Base-by-base conservation (phyloP, 768 basidiomycete genomes). In the Fomitopsis serialis region DNA sequence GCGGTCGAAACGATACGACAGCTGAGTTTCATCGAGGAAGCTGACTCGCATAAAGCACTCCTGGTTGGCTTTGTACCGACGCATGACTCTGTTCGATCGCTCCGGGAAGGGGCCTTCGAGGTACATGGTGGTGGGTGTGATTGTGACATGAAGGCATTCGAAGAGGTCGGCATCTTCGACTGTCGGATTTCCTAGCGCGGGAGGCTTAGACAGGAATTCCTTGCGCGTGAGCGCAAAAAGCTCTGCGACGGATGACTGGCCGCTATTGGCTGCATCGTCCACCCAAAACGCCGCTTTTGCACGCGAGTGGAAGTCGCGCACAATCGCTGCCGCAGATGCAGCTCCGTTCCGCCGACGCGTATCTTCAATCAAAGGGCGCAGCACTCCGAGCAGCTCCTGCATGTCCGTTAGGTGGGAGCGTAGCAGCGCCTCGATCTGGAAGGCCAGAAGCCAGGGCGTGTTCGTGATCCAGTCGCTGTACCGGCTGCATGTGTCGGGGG, bases 21-120 rank as follows among this genome's bases (percentile, higher is more conserved):
- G 62, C 4, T 69, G 66, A 11, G 72, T 77, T 61, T 88, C 85
- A 49, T 88, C 84, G 17, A 75, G 72, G 59, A 87, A 84, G 52
- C 72, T 70, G 53, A 87, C 84, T 8, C 84, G 79, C 23, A 87
- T 58, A 61, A 89, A 89, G 23, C 71, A 74, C 54, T 78, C 73
- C 21, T 79, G 76, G 50, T 78, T 64, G 22, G 63, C 52, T 0
- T 70, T 63, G 59, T 81, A 85, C 9, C 66, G 66, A 21, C 85
- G 78, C 35, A 87, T 75, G 36, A 87, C 74, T 3, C 82, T 70
- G 56, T 87, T 89, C 0, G 82, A 81, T 6, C 78, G 74, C 55
- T 86, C 84, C 4, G 72, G 72, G 53, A 72, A 75, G 4, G 83
- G 83, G 0, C 84, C 84, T 32, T 74, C 73, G 34, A 83, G 68